Evolutionary conservation across 495 filamentous ascomycete genomes (phyloP).

Genomic region (Aspergillus asperescens): DNA sequence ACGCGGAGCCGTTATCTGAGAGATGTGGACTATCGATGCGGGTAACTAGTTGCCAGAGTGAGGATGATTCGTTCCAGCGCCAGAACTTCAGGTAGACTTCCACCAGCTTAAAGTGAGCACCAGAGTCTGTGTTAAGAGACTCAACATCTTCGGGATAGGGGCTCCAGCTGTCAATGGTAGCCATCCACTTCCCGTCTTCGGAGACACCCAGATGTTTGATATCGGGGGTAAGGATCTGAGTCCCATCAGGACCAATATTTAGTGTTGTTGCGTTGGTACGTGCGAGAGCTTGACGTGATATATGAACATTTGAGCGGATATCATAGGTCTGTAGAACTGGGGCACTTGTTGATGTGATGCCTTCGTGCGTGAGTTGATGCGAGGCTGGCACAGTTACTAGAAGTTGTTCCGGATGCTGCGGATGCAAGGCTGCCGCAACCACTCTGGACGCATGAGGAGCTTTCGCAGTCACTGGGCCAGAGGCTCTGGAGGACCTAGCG

Average conservation of each 20-base stretch:
- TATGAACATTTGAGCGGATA: constrained; percentile 60
- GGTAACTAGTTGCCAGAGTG: constrained; percentile 67
- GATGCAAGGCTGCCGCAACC: constrained; percentile 47
- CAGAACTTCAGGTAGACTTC: constrained; percentile 91
- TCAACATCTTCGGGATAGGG: constrained; percentile 62
- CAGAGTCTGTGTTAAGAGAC: constrained; percentile 40
- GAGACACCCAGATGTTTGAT: constrained; percentile 67
- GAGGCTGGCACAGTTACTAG: constrained; percentile 56
- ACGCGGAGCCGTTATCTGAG: constrained; percentile 41
- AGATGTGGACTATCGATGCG: constrained; percentile 80
- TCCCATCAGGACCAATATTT: constrained; percentile 64
- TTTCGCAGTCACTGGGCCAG: constrained; percentile 20
- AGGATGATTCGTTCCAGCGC: constrained; percentile 61
- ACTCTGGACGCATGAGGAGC: not conserved
- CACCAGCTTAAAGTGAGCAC: constrained; percentile 42
- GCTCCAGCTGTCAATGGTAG: constrained; percentile 84
- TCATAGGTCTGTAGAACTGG: constrained; percentile 80
- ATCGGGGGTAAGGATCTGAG: constrained; percentile 65
- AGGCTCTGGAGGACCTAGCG: constrained; percentile 14
- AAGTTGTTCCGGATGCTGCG: constrained; percentile 51
- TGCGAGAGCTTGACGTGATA: constrained; percentile 80
- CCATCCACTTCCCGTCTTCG: constrained; percentile 81
- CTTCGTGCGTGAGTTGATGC: constrained; percentile 32
- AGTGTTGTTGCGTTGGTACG: constrained; percentile 80
- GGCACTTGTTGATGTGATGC: constrained; percentile 28